phyloP scores from a whole-genome alignment of 1,284 basidiomycete species.

The Sporisorium reilianum region DNA sequence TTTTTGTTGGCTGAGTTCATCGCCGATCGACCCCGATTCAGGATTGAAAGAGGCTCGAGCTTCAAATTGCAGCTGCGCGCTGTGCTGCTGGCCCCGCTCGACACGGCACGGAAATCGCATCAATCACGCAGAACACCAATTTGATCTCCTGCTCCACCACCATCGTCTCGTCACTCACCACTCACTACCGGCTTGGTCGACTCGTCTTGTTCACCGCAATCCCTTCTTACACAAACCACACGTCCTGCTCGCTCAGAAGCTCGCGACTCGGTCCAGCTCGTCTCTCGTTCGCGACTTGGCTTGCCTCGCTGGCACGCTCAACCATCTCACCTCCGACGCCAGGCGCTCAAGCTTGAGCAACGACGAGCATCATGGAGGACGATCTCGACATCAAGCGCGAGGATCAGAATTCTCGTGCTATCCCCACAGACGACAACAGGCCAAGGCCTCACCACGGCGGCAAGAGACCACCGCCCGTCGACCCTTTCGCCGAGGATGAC shows the following conservation, averaged over 20 bases:
- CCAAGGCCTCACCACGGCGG: constrained; percentile 31
- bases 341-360: constrained; percentile 14
- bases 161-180: not conserved
- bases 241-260: not conserved
- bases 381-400: constrained; percentile 44
- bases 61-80: constrained; percentile 5
- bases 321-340: not conserved
- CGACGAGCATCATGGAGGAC: constrained; percentile 22
- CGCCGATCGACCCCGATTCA: constrained; percentile 8
- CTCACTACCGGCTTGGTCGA: constrained; percentile 4
- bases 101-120: constrained; percentile 19
- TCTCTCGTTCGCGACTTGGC: not conserved
- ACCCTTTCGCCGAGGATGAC: constrained; percentile 50
- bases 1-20: constrained; percentile 5
- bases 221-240: not conserved
- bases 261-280: too few species aligned
- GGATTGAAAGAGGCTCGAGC: constrained; percentile 6
- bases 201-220: not conserved
- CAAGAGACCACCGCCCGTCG: constrained; percentile 33
- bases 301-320: not conserved
- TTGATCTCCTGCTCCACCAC: constrained; percentile 4
- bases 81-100: not conserved
- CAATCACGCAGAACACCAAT: not conserved
- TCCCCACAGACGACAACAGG: constrained; percentile 3
- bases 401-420: constrained; percentile 4